These are phyloP conservation scores for Alternaria gaisen DNA, from an alignment of 2,329 filamentous ascomycete species.

Conservation along the genomic window DNA sequence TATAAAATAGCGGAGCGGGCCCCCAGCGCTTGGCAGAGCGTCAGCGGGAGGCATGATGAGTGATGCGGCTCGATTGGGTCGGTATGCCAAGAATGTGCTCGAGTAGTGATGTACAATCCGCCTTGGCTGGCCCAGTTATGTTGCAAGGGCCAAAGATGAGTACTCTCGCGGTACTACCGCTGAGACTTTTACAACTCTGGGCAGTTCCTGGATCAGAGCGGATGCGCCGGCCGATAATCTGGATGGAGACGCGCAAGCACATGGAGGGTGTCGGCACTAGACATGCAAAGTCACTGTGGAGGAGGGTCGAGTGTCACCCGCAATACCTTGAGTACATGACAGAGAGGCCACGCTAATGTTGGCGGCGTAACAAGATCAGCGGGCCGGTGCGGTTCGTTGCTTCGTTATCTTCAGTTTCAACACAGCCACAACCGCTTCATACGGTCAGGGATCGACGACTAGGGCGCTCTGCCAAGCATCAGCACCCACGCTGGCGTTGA, in stretches of 20 bases:
- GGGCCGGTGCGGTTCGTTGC: constrained; percentile 21
- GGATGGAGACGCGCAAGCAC: constrained; percentile 7
- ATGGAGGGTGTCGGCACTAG: neutral
- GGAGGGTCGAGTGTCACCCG: constrained; percentile 8
- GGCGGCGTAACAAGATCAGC: constrained; percentile 23
- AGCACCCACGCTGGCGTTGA: constrained; percentile 13
- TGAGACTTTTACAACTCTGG: constrained; percentile 32
- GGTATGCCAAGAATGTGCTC: constrained; percentile 29
- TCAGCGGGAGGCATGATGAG: constrained; percentile 26
- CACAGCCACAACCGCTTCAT: constrained; percentile 38
- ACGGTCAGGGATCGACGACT: constrained; percentile 20
- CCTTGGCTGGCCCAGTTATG: constrained; percentile 35
- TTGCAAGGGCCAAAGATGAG: constrained; percentile 27
- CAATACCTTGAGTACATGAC: constrained; percentile 6
- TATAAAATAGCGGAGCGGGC: constrained; percentile 35
- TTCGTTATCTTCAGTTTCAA: constrained; percentile 35
- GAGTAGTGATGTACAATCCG: constrained; percentile 31
- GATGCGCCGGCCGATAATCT: constrained; percentile 10
- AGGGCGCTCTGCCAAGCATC: constrained; percentile 20
- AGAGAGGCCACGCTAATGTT: constrained; percentile 16
- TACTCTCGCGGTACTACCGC: constrained; percentile 33
- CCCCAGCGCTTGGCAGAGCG: constrained; percentile 27
- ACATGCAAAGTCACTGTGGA: constrained; percentile 5
- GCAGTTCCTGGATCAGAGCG: constrained; percentile 24
- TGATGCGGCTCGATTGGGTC: constrained; percentile 27